Evolutionary conservation across 2,329 filamentous ascomycete genomes (phyloP).

Genomic region (Helotiales sp.): DNA sequence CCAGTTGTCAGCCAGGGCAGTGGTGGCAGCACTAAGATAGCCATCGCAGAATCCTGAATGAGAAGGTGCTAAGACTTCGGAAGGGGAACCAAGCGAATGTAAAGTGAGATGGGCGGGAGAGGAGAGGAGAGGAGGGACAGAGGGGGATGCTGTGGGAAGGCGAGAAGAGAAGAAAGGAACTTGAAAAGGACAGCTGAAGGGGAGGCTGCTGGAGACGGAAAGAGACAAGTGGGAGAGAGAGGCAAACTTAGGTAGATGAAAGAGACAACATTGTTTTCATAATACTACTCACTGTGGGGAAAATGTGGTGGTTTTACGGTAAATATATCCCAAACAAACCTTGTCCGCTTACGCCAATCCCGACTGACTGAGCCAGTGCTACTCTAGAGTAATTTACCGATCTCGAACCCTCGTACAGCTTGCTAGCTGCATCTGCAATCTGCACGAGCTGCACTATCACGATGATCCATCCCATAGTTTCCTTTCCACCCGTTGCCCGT

Average conservation of each 20-base stretch:
- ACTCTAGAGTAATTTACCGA: neutral
- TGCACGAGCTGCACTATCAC: neutral
- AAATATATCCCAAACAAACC: neutral
- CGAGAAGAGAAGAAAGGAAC: neutral
- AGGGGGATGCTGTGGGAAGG: no score
- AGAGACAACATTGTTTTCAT: no score
- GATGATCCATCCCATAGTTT: neutral
- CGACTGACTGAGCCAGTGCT: neutral
- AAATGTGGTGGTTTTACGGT: neutral
- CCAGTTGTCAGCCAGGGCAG: neutral
- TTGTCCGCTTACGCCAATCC: neutral
- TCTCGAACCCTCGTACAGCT: neutral
- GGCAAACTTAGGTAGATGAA: no score
- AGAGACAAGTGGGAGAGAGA: no score
- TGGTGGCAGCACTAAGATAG: neutral
- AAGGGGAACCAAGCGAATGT: neutral
- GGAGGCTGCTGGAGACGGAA: no score
- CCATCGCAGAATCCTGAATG: slow-evolving; percentile 6
- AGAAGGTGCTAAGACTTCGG: slow-evolving; percentile 5
- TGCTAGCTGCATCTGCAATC: neutral
- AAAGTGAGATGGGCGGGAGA: neutral
- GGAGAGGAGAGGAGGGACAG: neutral
- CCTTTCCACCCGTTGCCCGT: neutral
- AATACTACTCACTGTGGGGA: no score
- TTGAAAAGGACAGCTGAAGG: no score